Conservation (phyloP, 345 rosid species). For the Citrus inodora region DNA sequence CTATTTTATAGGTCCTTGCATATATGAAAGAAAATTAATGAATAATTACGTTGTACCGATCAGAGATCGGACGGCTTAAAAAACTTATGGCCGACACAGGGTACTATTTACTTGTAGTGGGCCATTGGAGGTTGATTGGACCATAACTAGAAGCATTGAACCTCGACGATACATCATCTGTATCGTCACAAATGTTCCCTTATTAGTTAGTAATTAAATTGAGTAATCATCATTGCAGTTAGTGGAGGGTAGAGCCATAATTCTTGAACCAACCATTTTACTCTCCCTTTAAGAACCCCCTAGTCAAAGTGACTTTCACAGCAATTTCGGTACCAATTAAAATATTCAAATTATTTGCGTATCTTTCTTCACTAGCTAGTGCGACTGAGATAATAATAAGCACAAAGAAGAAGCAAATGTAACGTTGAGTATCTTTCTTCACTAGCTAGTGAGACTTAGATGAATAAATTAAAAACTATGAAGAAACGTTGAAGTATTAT, state of each 20-base stretch:
- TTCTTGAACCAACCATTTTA: background rate
- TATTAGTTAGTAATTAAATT: constrained; percentile 2
- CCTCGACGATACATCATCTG: constrained; percentile 4
- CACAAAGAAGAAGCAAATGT: too few relatives aligned
- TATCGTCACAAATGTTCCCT: constrained; percentile 1
- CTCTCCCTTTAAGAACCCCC: background rate
- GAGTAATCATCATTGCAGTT: constrained; percentile 18
- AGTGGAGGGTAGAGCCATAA: constrained; percentile 15
- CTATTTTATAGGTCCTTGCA: background rate
- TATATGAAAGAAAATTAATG: background rate
- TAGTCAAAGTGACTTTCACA: constrained; percentile 16
- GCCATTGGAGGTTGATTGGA: background rate
- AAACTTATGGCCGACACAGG: constrained; percentile 4
- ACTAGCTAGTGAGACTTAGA: too few relatives aligned
- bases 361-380: too few relatives aligned
- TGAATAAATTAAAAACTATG: too few relatives aligned
- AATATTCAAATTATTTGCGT: too few relatives aligned
- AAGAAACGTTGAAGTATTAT: too few relatives aligned
- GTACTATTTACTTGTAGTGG: constrained; percentile 12
- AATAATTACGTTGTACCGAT: background rate
- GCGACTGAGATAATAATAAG: too few relatives aligned
- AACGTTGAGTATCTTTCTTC: too few relatives aligned
- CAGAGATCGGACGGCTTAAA: constrained; percentile 1
- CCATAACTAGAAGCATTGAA: constrained; percentile 28
- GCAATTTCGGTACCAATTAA: too few relatives aligned